A percentile compares a stretch with the other conserved stretches of the same genome.
Conservation (phyloP, 768 basidiomycete genomes). For the Boletus vinaceobasis region DNA sequence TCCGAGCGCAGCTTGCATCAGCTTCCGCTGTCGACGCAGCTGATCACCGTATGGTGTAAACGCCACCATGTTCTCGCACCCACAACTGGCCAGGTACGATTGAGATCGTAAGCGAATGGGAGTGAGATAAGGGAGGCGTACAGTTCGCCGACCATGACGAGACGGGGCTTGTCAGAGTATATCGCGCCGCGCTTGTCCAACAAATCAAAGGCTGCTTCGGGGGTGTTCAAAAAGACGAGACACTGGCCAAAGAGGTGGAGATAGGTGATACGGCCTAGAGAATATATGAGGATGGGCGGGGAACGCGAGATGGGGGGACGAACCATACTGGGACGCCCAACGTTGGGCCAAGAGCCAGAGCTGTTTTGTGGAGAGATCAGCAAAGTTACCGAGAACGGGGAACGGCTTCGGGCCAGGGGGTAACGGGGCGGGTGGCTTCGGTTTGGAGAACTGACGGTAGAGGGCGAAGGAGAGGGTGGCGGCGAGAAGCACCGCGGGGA, state of each 20-base stretch:
- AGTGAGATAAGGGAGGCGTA: slow-evolving; percentile 34
- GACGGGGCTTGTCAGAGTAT: slow-evolving; percentile 69
- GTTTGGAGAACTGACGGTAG: slow-evolving; percentile 14
- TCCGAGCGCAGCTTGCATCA: slow-evolving; percentile 65
- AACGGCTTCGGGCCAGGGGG: slow-evolving; percentile 70
- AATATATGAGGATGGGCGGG: background rate
- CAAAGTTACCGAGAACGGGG: slow-evolving; percentile 62
- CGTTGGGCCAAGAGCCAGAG: slow-evolving; percentile 59
- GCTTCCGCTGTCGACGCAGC: slow-evolving; percentile 59
- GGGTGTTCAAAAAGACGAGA: slow-evolving; percentile 64
- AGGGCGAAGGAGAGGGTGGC: slow-evolving; percentile 13
- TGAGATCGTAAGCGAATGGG: background rate
- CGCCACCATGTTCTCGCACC: slow-evolving; percentile 69
- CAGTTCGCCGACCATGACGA: slow-evolving; percentile 71
- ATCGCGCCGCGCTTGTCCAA: slow-evolving; percentile 68
- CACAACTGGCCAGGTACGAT: slow-evolving; percentile 35
- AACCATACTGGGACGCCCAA: slow-evolving; percentile 67
- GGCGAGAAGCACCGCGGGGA: slow-evolving; percentile 22
- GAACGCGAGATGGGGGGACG: slow-evolving; percentile 17
- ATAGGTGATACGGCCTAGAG: slow-evolving; percentile 56
- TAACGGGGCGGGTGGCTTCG: slow-evolving; percentile 34
- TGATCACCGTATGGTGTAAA: slow-evolving; percentile 66
- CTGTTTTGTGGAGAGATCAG: slow-evolving; percentile 56
- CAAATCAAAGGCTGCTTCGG: slow-evolving; percentile 56
- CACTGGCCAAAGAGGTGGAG: slow-evolving; percentile 63